Conservation (phyloP, 192 early-diverging fungal species). For the Dissophora ornata region DNA sequence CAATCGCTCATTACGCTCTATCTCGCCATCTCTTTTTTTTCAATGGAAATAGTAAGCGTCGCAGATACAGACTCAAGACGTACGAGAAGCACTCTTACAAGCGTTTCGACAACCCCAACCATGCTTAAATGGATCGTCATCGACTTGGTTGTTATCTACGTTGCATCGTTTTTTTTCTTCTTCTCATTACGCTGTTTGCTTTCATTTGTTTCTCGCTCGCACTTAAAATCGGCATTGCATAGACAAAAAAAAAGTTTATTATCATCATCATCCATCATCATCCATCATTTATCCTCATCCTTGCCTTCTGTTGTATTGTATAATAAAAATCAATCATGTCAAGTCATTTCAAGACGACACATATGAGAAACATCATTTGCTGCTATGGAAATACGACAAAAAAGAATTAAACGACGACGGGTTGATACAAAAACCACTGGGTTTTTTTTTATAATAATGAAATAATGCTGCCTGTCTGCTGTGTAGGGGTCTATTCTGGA, state of each 20-base stretch:
- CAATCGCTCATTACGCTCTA: no score
- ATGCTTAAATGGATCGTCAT: conserved; percentile 20
- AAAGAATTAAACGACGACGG: no score
- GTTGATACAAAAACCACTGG: no score
- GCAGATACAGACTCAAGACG: conserved; percentile 64
- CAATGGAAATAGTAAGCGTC: conserved; percentile 23
- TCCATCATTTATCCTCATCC: no score
- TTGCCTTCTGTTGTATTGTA: neutral
- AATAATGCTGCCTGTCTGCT: neutral
- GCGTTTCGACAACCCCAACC: conserved; percentile 60
- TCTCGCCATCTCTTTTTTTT: no score
- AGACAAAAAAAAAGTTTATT: neutral
- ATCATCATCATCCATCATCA: no score
- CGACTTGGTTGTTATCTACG: neutral
- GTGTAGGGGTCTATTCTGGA: no score
- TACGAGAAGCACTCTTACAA: conserved; percentile 67
- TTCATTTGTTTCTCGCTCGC: neutral
- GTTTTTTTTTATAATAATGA: no score
- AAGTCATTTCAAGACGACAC: no score
- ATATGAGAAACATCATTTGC: no score
- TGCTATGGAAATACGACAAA: no score
- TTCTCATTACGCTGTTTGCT: neutral
- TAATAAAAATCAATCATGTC: no score
- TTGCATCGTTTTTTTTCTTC: neutral
- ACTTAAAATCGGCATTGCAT: neutral